Conservation (phyloP, 768 basidiomycete genomes). For the Pleurotus cornucopiae region DNA sequence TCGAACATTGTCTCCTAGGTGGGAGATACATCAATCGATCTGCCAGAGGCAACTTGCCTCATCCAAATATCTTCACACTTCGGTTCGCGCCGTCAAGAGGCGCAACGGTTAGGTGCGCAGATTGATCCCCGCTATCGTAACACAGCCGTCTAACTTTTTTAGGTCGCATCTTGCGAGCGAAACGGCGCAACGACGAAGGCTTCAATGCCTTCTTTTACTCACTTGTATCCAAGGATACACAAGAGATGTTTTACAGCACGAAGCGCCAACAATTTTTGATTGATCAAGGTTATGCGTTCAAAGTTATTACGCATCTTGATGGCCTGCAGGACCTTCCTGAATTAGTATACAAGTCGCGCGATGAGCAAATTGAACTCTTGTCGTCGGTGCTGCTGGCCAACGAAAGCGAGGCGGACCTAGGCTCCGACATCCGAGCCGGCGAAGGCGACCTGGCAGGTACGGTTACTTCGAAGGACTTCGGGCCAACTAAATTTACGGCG, state of each 20-base stretch:
- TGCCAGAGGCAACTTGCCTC: constrained; percentile 97
- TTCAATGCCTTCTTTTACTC: constrained; percentile 99
- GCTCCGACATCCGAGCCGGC: constrained; percentile 76
- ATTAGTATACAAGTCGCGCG: constrained; percentile 85
- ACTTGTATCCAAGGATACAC: constrained; percentile 96
- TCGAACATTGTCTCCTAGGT: constrained; percentile 43
- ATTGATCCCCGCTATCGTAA: constrained; percentile 1
- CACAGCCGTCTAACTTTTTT: constrained; percentile 9
- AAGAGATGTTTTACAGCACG: constrained; percentile 99
- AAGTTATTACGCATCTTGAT: constrained; percentile 97
- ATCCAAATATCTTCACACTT: constrained; percentile 99
- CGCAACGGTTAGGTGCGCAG: constrained; percentile 81
- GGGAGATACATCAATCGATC: constrained; percentile 97
- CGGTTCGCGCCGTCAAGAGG: constrained; percentile 96
- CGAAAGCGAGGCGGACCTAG: constrained; percentile 86
- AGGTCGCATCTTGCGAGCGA: constrained; percentile 96
- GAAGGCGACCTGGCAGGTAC: constrained; percentile 85
- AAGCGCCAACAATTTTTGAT: constrained; percentile 99
- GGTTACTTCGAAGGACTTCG: constrained; percentile 83
- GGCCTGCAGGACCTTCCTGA: constrained; percentile 83
- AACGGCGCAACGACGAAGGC: constrained; percentile 96
- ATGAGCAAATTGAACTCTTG: constrained; percentile 96
- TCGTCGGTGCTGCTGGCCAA: constrained; percentile 88
- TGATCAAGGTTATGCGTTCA: constrained; percentile 99
- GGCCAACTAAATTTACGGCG: constrained; percentile 61